Evolutionary conservation across 2,329 filamentous ascomycete species (phyloP).

Genomic region (Monilinia laxa): DNA sequence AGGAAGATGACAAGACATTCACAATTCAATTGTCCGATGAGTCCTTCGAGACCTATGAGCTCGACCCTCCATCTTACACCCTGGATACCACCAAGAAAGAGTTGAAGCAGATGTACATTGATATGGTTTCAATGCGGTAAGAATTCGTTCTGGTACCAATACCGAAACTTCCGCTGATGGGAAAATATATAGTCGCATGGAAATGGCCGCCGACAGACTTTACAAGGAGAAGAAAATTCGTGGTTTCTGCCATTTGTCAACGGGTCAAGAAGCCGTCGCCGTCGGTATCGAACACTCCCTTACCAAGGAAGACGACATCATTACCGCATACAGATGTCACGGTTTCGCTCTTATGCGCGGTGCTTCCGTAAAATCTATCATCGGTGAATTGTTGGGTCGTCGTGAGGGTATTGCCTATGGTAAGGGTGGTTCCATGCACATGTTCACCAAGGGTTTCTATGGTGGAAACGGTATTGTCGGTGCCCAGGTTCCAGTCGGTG

Average conservation of each 20-base stretch:
- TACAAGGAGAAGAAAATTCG: slow-evolving; percentile 99
- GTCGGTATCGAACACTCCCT: slow-evolving; percentile 97
- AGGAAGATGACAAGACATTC: slow-evolving; percentile 95
- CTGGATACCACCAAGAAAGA: slow-evolving; percentile 95
- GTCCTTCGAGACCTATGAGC: slow-evolving; percentile 99
- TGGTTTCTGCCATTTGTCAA: slow-evolving; percentile 98
- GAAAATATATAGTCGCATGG: slow-evolving; percentile 74
- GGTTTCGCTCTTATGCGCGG: slow-evolving; percentile 97
- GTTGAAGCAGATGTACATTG: slow-evolving; percentile 97
- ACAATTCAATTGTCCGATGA: slow-evolving; percentile 91
- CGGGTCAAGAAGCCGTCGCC: slow-evolving; percentile 95
- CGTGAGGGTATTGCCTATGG: slow-evolving; percentile 97
- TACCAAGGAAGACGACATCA: slow-evolving; percentile 86
- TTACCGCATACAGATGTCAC: slow-evolving; percentile 98
- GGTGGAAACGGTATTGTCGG: slow-evolving; percentile 99
- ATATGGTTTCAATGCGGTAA: slow-evolving; percentile 94
- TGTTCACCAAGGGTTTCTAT: slow-evolving; percentile 98
- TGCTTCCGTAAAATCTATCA: slow-evolving; percentile 84
- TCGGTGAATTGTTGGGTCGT: slow-evolving; percentile 91
- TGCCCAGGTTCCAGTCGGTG: slow-evolving; percentile 95
- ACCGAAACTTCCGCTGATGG: slow-evolving; percentile 24
- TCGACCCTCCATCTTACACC: slow-evolving; percentile 93
- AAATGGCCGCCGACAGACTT: slow-evolving; percentile 97
- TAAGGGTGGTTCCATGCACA: slow-evolving; percentile 99
- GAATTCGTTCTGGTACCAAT: slow-evolving; percentile 37